A percentile compares a stretch with the other conserved stretches of the same genome.
phyloP scores from a whole-genome alignment of 139 green algal genomes.

The Chlorella sp. region DNA sequence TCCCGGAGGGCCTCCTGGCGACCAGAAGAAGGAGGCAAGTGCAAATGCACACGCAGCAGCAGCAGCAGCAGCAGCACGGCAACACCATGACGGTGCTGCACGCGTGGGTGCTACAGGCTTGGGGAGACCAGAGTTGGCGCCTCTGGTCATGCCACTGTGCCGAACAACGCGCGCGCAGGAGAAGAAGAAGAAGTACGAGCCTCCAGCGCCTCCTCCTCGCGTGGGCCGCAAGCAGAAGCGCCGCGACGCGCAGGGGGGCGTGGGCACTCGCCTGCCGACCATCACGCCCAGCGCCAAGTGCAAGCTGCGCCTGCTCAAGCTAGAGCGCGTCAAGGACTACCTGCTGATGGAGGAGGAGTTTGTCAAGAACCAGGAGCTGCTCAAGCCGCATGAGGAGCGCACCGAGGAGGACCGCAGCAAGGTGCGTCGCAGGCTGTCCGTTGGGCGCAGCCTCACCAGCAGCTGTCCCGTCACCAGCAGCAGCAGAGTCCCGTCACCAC shows the following conservation, averaged over 20 bases:
- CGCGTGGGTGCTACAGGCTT: neutral
- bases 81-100: neutral
- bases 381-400: constrained; percentile 90
- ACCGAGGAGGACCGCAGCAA: constrained; percentile 91
- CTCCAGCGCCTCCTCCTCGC: constrained; percentile 81
- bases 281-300: constrained; percentile 91
- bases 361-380: constrained; percentile 85
- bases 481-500: neutral
- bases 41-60: neutral
- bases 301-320: constrained; percentile 94
- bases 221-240: constrained; percentile 92
- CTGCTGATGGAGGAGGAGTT: constrained; percentile 99
- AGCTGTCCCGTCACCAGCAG: neutral
- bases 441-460: neutral
- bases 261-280: constrained; percentile 76
- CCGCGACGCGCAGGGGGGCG: constrained; percentile 53
- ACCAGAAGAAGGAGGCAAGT: constrained; percentile 48
- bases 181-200: constrained; percentile 98
- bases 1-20: constrained; percentile 24
- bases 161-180: constrained; percentile 2
- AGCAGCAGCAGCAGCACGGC: neutral
- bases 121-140: neutral
- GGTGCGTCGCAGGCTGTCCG: constrained; percentile 20
- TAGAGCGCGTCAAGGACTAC: constrained; percentile 99
- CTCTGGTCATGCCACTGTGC: neutral